Percentiles rank a stretch among this genome's conserved stretches.
Evolutionary conservation across 371 early-diverging fungal genomes (phyloP).

Genomic region (Nematocida homosporus): DNA sequence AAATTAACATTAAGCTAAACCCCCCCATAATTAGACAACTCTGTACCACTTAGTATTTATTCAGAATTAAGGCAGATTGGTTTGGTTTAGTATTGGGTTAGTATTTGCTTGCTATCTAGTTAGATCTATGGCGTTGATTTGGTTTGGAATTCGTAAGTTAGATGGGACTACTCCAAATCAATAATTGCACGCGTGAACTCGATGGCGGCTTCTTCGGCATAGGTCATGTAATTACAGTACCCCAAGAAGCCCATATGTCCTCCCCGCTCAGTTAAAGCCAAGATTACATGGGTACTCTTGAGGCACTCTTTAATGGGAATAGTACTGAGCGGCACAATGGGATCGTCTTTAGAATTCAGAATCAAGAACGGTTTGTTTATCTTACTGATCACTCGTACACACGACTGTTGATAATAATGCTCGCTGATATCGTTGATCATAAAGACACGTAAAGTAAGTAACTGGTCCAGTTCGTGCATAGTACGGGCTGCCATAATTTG

Average conservation of each 20-base stretch:
- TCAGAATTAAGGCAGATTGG: too few species aligned
- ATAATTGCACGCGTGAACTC: constrained; percentile 47
- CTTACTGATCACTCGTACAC: constrained; percentile 48
- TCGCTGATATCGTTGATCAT: constrained; percentile 24
- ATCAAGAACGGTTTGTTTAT: constrained; percentile 73
- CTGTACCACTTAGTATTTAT: not conserved
- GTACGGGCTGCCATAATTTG: constrained; percentile 24
- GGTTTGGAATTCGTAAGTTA: not conserved
- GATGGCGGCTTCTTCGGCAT: constrained; percentile 60
- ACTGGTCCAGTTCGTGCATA: constrained; percentile 43
- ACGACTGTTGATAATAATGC: constrained; percentile 59
- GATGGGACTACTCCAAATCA: not conserved
- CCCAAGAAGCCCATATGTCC: constrained; percentile 81
- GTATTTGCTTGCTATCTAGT: too few species aligned
- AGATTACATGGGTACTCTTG: constrained; percentile 75
- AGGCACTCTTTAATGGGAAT: constrained; percentile 74
- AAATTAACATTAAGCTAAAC: too few species aligned
- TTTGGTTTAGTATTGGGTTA: too few species aligned
- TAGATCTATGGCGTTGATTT: too few species aligned
- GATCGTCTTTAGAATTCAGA: constrained; percentile 81
- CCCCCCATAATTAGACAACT: not conserved
- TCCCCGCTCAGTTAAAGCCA: constrained; percentile 78
- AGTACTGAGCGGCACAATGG: constrained; percentile 73
- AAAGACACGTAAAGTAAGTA: constrained; percentile 43
- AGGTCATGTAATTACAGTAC: constrained; percentile 44